These are phyloP conservation scores for Aspergillus brunneoviolaceus DNA, from an alignment of 2,329 filamentous ascomycete species.

Conservation along the genomic window DNA sequence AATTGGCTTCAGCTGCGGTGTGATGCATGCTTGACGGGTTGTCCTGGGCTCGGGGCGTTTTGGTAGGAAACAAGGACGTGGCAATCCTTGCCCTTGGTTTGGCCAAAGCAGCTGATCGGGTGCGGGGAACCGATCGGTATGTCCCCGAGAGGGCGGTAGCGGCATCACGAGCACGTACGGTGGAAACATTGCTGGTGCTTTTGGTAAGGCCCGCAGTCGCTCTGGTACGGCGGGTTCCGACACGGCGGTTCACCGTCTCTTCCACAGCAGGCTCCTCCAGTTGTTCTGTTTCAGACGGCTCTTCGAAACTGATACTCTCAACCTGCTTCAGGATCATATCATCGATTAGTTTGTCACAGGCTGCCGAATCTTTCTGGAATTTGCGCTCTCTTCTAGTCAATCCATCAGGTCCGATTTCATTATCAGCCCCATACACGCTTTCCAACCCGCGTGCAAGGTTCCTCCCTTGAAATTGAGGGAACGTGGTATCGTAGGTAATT, in stretches of 20 bases:
- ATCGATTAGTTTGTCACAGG: conserved; percentile 64
- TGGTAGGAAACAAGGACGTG: conserved; percentile 33
- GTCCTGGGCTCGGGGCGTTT: conserved; percentile 47
- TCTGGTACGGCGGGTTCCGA: conserved; percentile 26
- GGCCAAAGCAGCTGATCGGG: conserved; percentile 27
- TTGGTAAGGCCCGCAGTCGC: conserved; percentile 26
- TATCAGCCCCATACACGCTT: conserved; percentile 46
- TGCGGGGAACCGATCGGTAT: conserved; percentile 34
- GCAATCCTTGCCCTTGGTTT: conserved; percentile 41
- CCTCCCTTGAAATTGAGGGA: conserved; percentile 53
- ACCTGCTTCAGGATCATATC: conserved; percentile 67
- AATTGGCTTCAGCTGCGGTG: conserved; percentile 64
- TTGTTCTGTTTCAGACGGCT: conserved; percentile 54
- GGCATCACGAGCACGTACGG: conserved; percentile 42
- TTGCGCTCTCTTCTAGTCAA: conserved; percentile 67
- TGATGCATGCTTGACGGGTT: conserved; percentile 58
- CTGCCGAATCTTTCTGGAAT: conserved; percentile 62
- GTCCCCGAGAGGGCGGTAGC: conserved; percentile 38
- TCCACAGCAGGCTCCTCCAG: conserved; percentile 34
- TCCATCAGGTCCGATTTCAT: conserved; percentile 54
- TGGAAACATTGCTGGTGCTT: conserved; percentile 35
- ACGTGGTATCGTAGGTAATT: conserved; percentile 49
- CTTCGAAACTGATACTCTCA: conserved; percentile 62
- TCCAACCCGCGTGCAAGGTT: conserved; percentile 55
- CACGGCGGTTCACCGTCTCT: conserved; percentile 30